Base-by-base conservation (phyloP, 2,329 filamentous ascomycete species). In the Stemphylium vesicarium region DNA sequence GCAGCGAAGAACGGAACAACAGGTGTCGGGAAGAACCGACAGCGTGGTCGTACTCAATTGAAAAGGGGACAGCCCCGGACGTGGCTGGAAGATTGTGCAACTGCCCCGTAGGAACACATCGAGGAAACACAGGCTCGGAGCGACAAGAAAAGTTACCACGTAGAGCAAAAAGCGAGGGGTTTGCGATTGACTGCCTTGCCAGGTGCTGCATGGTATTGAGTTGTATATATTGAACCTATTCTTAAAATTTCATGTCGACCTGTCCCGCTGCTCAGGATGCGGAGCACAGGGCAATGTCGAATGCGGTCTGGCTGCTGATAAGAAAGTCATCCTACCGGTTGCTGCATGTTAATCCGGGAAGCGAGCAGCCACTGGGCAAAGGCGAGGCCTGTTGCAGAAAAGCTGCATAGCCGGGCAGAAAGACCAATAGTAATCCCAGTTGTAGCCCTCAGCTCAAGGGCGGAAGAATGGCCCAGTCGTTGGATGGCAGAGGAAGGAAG, bases 221-320 rank as follows among this genome's bases (percentile, higher is more conserved):
- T 58, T 59, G 61, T 63, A 67, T 69, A 67, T 62, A 67, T 68
- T 66, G 37, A 60, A 53, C 38, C 53, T 64, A 65, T 65, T 65
- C 63, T 58, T 50, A 60, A 50, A 53, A 56, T 63, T 60, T 65
- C 68, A 63, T 62, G 62, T 53, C 56, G 60, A 64, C 60, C 64
- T 43, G 46, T 69, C 65, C 65, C 63, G 65, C 60, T 55, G 52
- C 52, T 57, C 51, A 61, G 62, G 52, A 61, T 64, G 62, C 55
- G 62, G 62, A 65, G 69, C 65, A 62, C 58, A 50, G 62, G 59
- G 36, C 64, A 64, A 60, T 59, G 53, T 57, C 62, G 61, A 59
- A 57, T 57, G 55, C 63, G 63, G 60, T 57, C 58, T 65, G 53
- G 62, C 46, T 56, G 44, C 64, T 65, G 71, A 74, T 75, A 75